These are phyloP conservation scores for Novymonas esmeraldas DNA, from an alignment of 208 protist species.

Conservation along the genomic window DNA sequence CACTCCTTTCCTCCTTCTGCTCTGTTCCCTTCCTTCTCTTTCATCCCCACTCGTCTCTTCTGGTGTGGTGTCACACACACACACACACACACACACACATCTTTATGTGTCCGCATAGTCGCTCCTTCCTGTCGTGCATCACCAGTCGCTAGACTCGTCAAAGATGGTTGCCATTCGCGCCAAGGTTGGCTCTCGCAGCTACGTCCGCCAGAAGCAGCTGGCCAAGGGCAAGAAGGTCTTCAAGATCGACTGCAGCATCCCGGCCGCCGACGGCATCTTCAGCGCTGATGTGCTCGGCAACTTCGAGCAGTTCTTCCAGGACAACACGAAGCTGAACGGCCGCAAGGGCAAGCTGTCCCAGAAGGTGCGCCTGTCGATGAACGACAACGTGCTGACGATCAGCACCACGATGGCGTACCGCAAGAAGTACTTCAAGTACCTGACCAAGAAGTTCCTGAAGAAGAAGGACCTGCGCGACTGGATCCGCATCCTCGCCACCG, in stretches of 20 bases:
- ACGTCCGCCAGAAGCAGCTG: slow-evolving; percentile 82
- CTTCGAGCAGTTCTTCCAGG: slow-evolving; percentile 96
- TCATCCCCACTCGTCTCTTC: not conserved
- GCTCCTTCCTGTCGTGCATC: too few species aligned
- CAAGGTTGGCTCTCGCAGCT: slow-evolving; percentile 89
- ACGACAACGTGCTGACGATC: slow-evolving; percentile 93
- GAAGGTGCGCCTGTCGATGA: slow-evolving; percentile 86
- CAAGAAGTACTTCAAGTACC: slow-evolving; percentile 99
- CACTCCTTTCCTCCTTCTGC: too few species aligned
- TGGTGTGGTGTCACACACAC: too few species aligned
- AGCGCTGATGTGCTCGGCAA: slow-evolving; percentile 80
- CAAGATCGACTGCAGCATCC: slow-evolving; percentile 81
- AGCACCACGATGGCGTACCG: slow-evolving; percentile 93
- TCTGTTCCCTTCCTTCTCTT: not conserved
- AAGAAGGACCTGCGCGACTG: slow-evolving; percentile 98
- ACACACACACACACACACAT: slow-evolving; percentile 1
- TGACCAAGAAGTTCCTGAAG: slow-evolving; percentile 99
- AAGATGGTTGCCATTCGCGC: slow-evolving; percentile 91
- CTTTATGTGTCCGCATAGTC: too few species aligned
- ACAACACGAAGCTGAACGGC: slow-evolving; percentile 98
- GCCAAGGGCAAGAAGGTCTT: slow-evolving; percentile 90
- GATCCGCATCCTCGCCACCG: slow-evolving; percentile 96
- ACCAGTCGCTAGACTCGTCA: not conserved
- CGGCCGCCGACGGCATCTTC: slow-evolving; percentile 73
- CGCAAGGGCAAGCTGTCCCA: slow-evolving; percentile 97